Base-by-base conservation (phyloP, 192 early-diverging fungal species). In the Rhizophlyctis rosea region DNA sequence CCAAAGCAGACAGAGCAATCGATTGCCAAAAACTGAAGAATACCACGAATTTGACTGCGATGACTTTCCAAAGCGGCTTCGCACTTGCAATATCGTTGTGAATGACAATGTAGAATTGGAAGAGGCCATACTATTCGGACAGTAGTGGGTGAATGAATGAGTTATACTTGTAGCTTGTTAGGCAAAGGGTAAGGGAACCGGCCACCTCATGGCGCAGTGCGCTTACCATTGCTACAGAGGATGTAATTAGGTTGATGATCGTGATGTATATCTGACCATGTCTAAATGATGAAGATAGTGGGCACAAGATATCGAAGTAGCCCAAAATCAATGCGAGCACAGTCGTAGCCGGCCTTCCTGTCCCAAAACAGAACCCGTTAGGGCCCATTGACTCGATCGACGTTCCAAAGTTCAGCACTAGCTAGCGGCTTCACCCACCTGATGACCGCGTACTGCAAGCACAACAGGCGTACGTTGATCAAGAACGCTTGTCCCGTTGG, bases 381-480 rank as follows among this genome's bases (percentile, higher is more conserved):
- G n/a, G n/a, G n/a, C n/a, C n/a, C n/a, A n/a, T n/a, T n/a, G n/a
- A n/a, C n/a, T n/a, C 13, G 5, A 7, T 7, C 50, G 25, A 24
- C 13, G 50, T 25, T 24, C 50, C 50, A 52, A 5, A 5, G 24
- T 25, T 52, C 50, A 13, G 5, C 5, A 7, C 5, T 25, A 7
- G 5, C 50, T 21, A 25, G 9, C 13, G 13, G 5, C 32, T 25
- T 31, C 25, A 21, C 66, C 14, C 55, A 68, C 66, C 73, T 81
- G 58, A 91, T 62, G 13, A 90, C 69, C 2, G 88, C 85, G 55
- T 91, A 91, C 66, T 91, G 90, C 56, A 91, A 62, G 34, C 89
- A 50, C n/a, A 86, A 81, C 60, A 80, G 82, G 50, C 84, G 85
- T 53, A 82, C 77, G 28, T 73, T 61, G 47, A 86, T 68, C 28